Evolutionary conservation across 495 filamentous ascomycete species (phyloP).

Genomic region (Penicillium waksmanii): DNA sequence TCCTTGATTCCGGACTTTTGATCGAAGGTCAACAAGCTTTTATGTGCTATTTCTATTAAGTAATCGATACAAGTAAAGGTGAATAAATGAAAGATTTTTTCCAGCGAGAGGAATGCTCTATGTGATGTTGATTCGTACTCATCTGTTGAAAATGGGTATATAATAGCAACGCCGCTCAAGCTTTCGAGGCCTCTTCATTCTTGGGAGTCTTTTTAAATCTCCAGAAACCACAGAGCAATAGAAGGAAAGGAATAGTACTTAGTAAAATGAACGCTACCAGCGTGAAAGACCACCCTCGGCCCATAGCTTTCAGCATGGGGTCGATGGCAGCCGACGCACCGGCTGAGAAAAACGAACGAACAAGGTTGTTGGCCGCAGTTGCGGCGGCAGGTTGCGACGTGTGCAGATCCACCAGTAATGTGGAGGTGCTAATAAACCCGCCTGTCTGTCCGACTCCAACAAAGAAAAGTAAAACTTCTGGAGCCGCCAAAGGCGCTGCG

Average conservation of each 20-base stretch:
- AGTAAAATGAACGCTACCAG: conserved; percentile 35
- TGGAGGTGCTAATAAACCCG: conserved; percentile 43
- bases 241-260: conserved; percentile 21
- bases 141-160: not conserved
- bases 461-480: conserved; percentile 57
- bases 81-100: not conserved
- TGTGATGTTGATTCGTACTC: not conserved
- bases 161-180: not conserved
- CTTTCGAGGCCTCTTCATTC: not conserved
- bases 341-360: conserved; percentile 64
- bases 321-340: conserved; percentile 59
- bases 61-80: not conserved
- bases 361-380: conserved; percentile 67
- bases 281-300: conserved; percentile 51
- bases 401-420: conserved; percentile 63
- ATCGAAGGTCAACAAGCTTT: conserved; percentile 1
- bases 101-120: not conserved
- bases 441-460: conserved; percentile 55
- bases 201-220: conserved; percentile 3
- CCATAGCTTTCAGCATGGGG: conserved; percentile 62
- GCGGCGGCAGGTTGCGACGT: conserved; percentile 58
- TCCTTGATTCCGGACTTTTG: not conserved
- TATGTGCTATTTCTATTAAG: not conserved
- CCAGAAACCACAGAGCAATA: conserved; percentile 18
- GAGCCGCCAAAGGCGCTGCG: conserved; percentile 47